These are phyloP conservation scores for Ogataea hybrid DNA, from an alignment of 1,139 yeast genomes.

Conservation along the genomic window DNA sequence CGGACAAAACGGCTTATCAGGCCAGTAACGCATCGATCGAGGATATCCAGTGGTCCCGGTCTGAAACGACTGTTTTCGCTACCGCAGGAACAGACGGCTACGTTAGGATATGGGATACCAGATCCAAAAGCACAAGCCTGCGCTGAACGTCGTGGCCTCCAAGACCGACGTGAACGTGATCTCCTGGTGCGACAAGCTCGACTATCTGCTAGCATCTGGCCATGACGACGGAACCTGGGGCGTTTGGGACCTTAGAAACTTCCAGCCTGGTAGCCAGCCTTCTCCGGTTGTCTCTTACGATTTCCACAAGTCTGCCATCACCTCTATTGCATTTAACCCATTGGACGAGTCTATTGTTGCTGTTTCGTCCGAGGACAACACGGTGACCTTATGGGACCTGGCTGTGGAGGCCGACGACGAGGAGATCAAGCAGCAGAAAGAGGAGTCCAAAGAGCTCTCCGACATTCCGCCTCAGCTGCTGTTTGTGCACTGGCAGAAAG, in stretches of 20 bases:
- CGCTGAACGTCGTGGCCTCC: slow-evolving; percentile 83
- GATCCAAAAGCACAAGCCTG: slow-evolving; percentile 92
- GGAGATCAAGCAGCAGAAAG: slow-evolving; percentile 76
- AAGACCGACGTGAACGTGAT: slow-evolving; percentile 87
- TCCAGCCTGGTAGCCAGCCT: slow-evolving; percentile 51
- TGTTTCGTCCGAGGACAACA: slow-evolving; percentile 93
- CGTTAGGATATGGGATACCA: slow-evolving; percentile 93
- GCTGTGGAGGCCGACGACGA: slow-evolving; percentile 98
- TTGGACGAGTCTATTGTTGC: slow-evolving; percentile 94
- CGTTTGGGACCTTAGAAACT: slow-evolving; percentile 94
- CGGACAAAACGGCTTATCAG: slow-evolving; percentile 78
- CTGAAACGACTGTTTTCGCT: slow-evolving; percentile 91
- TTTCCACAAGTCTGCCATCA: slow-evolving; percentile 91
- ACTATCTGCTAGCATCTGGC: slow-evolving; percentile 88
- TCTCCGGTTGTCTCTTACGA: slow-evolving; percentile 85
- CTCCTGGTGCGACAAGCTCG: slow-evolving; percentile 90
- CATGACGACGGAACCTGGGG: slow-evolving; percentile 98
- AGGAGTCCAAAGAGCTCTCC: slow-evolving; percentile 72
- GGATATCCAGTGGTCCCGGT: slow-evolving; percentile 95
- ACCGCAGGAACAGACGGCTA: slow-evolving; percentile 91
- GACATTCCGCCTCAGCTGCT: slow-evolving; percentile 95
- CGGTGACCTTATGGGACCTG: slow-evolving; percentile 95
- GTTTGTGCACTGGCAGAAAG: slow-evolving; percentile 97
- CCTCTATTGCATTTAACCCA: slow-evolving; percentile 93
- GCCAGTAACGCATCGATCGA: slow-evolving; percentile 80